Conservation (phyloP, 176 grass and related monocot genomes). For the Juncus effusus region DNA sequence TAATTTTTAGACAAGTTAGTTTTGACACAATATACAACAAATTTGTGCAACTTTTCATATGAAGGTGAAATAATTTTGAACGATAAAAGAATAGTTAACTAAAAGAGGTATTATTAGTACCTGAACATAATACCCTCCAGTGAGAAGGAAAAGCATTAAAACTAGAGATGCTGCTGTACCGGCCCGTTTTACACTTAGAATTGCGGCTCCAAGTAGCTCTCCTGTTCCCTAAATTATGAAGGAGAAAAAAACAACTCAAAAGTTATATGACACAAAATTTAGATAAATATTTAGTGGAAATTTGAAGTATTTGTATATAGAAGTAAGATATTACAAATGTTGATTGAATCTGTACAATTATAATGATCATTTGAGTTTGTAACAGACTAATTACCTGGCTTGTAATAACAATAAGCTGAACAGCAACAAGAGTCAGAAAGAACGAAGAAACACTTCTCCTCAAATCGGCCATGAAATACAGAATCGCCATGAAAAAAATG, state of each 20-base stretch:
- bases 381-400: slow-evolving; percentile 41
- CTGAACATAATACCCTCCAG: slow-evolving; percentile 84
- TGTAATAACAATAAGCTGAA: slow-evolving; percentile 76
- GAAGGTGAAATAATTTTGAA: neutral
- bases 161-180: slow-evolving; percentile 78
- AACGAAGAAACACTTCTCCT: slow-evolving; percentile 59
- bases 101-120: slow-evolving; percentile 19
- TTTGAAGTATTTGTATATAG: neutral
- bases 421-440: slow-evolving; percentile 61
- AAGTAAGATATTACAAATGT: slow-evolving; percentile 6
- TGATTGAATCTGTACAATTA: neutral
- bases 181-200: slow-evolving; percentile 64
- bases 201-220: slow-evolving; percentile 77
- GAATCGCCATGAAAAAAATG: slow-evolving; percentile 59
- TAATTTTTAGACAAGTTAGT: neutral
- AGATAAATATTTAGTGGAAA: neutral
- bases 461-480: slow-evolving; percentile 81
- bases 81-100: neutral
- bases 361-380: too few species aligned
- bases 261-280: slow-evolving; percentile 9
- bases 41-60: neutral
- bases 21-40: neutral
- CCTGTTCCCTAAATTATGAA: slow-evolving; percentile 48
- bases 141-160: slow-evolving; percentile 92
- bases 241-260: neutral